Conservation (phyloP, 768 basidiomycete genomes). For the Tubosaeta sp. region DNA sequence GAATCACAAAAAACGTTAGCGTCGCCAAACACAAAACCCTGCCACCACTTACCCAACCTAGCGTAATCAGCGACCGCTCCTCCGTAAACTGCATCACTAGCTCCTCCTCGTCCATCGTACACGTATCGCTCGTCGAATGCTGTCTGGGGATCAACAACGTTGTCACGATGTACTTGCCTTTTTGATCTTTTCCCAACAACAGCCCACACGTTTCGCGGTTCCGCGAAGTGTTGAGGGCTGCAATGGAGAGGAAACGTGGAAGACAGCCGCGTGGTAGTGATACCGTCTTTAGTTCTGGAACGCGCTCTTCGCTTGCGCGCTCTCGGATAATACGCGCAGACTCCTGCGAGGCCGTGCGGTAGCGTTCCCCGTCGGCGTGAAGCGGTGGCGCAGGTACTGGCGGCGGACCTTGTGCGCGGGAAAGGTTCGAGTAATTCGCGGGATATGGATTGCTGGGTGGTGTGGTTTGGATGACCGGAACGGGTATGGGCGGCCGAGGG, state of each 20-base stretch:
- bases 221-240: slow-evolving; percentile 68
- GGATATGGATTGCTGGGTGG: slow-evolving; percentile 16
- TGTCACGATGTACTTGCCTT: slow-evolving; percentile 66
- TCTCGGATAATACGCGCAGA: slow-evolving; percentile 33
- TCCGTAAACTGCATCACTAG: slow-evolving; percentile 83
- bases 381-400: slow-evolving; percentile 22
- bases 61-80: slow-evolving; percentile 72
- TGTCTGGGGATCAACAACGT: slow-evolving; percentile 87
- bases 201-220: slow-evolving; percentile 88
- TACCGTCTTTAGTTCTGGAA: slow-evolving; percentile 55
- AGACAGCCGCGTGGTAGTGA: slow-evolving; percentile 69
- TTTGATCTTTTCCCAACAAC: slow-evolving; percentile 64
- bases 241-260: slow-evolving; percentile 72
- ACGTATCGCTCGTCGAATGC: slow-evolving; percentile 85
- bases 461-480: slow-evolving; percentile 5
- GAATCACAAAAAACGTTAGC: slow-evolving; percentile 1
- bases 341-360: slow-evolving; percentile 32
- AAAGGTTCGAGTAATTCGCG: slow-evolving; percentile 23
- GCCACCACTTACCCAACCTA: slow-evolving; percentile 76
- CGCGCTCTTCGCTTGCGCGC: slow-evolving; percentile 27
- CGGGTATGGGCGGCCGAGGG: slow-evolving; percentile 32
- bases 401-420: slow-evolving; percentile 23
- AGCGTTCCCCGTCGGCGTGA: slow-evolving; percentile 25
- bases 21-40: neutral
- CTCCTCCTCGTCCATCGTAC: slow-evolving; percentile 89